phyloP scores from a whole-genome alignment of 1,284 basidiomycete species.

The Leccinum fallax region DNA sequence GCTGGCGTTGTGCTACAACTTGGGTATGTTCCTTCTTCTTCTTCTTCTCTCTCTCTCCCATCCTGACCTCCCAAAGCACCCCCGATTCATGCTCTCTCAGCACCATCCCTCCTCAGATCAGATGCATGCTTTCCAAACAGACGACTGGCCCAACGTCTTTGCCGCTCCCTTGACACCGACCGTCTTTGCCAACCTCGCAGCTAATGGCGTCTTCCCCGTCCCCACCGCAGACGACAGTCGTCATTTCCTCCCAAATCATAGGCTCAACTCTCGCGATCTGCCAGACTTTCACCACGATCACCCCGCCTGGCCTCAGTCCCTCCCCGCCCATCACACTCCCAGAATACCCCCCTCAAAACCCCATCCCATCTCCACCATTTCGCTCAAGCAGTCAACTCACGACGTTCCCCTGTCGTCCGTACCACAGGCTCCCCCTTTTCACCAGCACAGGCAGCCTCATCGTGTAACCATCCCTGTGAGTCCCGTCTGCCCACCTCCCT shows the following conservation, averaged over 20 bases:
- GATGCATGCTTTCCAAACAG: conserved; percentile 35
- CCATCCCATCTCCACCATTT: conserved; percentile 10
- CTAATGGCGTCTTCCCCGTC: conserved; percentile 53
- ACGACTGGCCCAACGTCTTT: conserved; percentile 60
- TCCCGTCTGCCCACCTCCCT: neutral
- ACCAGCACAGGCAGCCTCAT: conserved; percentile 15
- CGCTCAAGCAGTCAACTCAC: conserved; percentile 9
- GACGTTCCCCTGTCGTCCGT: conserved; percentile 13
- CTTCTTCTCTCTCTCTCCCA: neutral
- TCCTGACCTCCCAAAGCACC: neutral
- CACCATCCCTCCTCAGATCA: conserved; percentile 14
- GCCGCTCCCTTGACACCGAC: conserved; percentile 58
- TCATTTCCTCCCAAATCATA: conserved; percentile 9
- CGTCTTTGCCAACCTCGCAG: conserved; percentile 59
- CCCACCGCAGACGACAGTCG: conserved; percentile 24
- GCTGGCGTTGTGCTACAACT: neutral
- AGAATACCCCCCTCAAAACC: conserved; percentile 22
- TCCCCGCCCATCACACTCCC: conserved; percentile 12
- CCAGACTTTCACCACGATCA: conserved; percentile 26
- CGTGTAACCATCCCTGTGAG: conserved; percentile 23
- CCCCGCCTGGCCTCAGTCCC: conserved; percentile 22
- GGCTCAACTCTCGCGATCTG: conserved; percentile 20
- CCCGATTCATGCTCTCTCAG: conserved; percentile 19
- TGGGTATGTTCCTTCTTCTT: conserved; percentile 11
- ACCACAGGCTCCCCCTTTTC: conserved; percentile 12